These are phyloP conservation scores for Cryptosporidium felis DNA, from an alignment of 169 alveolate genomes.

Conservation along the genomic window DNA sequence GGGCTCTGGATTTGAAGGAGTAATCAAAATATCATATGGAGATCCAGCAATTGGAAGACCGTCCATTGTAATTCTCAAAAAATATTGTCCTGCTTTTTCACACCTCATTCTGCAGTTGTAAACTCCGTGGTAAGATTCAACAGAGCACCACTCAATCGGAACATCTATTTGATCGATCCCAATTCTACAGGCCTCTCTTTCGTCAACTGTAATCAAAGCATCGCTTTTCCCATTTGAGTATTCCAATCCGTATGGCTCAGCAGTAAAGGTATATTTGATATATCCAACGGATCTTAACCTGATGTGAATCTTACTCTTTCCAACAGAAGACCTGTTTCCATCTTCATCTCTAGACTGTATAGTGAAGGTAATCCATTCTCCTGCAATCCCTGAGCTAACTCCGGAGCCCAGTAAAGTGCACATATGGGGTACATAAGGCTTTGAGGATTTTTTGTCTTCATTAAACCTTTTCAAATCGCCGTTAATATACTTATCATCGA, in stretches of 20 bases:
- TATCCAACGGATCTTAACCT: conserved; percentile 67
- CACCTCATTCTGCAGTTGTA: conserved; percentile 54
- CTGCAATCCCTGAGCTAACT: conserved; percentile 41
- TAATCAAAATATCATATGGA: conserved; percentile 73
- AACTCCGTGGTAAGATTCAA: conserved; percentile 49
- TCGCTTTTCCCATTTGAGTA: neutral
- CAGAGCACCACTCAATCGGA: conserved; percentile 66
- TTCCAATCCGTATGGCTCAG: conserved; percentile 62
- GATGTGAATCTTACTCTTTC: conserved; percentile 35
- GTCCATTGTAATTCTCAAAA: conserved; percentile 72
- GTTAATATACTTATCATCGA: conserved; percentile 11
- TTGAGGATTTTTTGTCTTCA: conserved; percentile 1
- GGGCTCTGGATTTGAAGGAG: conserved; percentile 71
- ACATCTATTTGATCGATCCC: conserved; percentile 60
- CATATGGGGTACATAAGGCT: conserved; percentile 63
- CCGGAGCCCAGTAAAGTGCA: conserved; percentile 33
- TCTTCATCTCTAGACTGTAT: conserved; percentile 64
- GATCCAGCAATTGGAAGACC: conserved; percentile 78
- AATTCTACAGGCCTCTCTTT: conserved; percentile 13
- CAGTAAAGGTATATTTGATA: conserved; percentile 42
- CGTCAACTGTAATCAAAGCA: conserved; percentile 42
- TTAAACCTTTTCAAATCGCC: conserved; percentile 24
- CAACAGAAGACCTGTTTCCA: conserved; percentile 21
- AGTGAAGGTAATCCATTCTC: conserved; percentile 53
- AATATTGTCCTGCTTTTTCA: conserved; percentile 69